Base-by-base conservation (phyloP, 2,329 filamentous ascomycete species). In the Xylaria sp. region DNA sequence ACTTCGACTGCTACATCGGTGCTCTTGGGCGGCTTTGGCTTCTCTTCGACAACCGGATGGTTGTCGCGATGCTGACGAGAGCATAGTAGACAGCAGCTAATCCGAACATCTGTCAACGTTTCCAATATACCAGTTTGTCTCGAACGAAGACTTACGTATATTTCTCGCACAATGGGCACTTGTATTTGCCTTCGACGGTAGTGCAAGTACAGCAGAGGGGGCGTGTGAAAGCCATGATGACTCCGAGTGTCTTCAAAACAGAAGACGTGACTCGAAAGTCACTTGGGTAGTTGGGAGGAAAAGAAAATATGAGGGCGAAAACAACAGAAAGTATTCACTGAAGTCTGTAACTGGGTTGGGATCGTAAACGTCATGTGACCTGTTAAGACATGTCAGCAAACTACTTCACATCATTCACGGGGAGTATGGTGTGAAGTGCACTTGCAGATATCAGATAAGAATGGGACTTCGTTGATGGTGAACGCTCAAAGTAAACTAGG, bases 41-140 rank as follows among this genome's bases (percentile, higher is more conserved):
- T 65, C 51, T 69, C 64, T 36, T 73, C 64, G 48, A 84, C 79
- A 62, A 80, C 78, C 3, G 84, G 84, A 72, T 86, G 83, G 62
- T 82, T 84, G 51, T 84, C 82, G 47, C 82, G 83, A 75, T 88
- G 86, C 55, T 79, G 73, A 71, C 82, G 86, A 68, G 83, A 88
- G 77, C 88, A 90, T 21, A 82, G 75, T 48, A 90, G 82, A 0
- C 88, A 90, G 75, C 88, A 90, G 74, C 87, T 89, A 71, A 48
- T 47, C 5, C 21, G 39, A 50, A 51, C 45, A 57, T 66, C 58
- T 27, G 62, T 64, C 56, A 68, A 47, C 12, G n/a, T 24, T 42
- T 2, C 45, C 6, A 4, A 14, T 24, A 12, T 61, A 47, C 3
- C 59, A 34, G 51, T 30, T 9, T 3, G 30, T 14, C n/a, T 51